Evolutionary conservation across 345 rosid species (phyloP), one percentile per base, ranked within the genome.

Genomic region (Rubroshorea leprosula): DNA sequence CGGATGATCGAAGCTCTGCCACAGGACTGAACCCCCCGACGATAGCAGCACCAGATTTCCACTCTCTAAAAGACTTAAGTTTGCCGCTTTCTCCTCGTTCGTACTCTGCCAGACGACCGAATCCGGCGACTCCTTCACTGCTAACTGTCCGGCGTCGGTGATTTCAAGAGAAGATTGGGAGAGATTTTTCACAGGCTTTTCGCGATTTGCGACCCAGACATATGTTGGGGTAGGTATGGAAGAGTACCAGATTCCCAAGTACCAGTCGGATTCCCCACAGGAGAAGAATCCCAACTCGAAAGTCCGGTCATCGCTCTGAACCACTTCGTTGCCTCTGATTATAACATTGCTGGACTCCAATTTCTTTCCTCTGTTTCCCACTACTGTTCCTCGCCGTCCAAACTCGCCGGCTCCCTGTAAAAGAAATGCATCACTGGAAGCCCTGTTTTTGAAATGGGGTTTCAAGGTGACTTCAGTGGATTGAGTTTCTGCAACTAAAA

Each of bases 131-230:
- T 75, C 84, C 48, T 23, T 65, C 62, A 81, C 54, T 0, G 71
- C 78, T 16, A 84, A 49, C 25, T 45, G 60, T 39, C 85, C 82
- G 6, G 29, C 23, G 16, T 35, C 67, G 0, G 70, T 54, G 57
- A 80, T 46, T 55, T 65, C 48, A 0, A 81, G 57, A 9, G 70
- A 53, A 16, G 77, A 51, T 14, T 64, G 55, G 14, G 69, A 14
- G 23, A 63, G 49, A 29, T 77, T 67, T 35, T 65, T 27, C 6
- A 72, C 52, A 58, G 80, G 78, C 4, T 53, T 72, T 16, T 62
- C 79, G 7, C 84, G 78, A 58, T 83, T 79, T 7, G 83, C 88
- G 18, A 83, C 83, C 88, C 83, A 83, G 53, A 83, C 80, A 18
- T 66, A 66, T 0, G 73, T 74, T 3, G 68, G 81, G 3, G 75